phyloP scores from a whole-genome alignment of 371 early-diverging fungal species.

The Syncephalastrum monosporum region DNA sequence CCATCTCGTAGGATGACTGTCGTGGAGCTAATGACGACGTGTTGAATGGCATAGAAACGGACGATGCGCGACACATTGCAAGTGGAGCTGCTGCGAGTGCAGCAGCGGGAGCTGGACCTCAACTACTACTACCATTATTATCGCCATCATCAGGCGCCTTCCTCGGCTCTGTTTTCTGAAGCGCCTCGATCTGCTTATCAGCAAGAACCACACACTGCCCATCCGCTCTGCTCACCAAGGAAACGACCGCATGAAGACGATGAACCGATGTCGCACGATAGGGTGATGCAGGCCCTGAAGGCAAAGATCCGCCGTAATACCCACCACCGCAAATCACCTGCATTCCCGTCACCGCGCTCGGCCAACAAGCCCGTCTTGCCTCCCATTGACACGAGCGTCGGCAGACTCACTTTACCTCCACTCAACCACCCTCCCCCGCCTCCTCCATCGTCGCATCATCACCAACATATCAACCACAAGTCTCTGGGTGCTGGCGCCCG shows the following conservation, averaged over 20 bases:
- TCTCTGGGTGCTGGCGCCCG: conserved; percentile 24
- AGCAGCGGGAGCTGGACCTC: conserved; percentile 37
- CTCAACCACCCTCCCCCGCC: conserved; percentile 7
- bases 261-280: conserved; percentile 26
- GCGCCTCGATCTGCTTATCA: too few relatives aligned
- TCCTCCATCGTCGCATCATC: not conserved
- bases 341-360: conserved; percentile 30
- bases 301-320: conserved; percentile 31
- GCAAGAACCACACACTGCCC: conserved; percentile 33
- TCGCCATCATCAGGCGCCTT: conserved; percentile 18
- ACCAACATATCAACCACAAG: not conserved
- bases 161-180: conserved; percentile 22
- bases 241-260: conserved; percentile 5
- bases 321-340: not conserved
- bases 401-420: conserved; percentile 7
- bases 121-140: conserved; percentile 25
- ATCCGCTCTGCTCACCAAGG: conserved; percentile 32
- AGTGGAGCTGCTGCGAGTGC: conserved; percentile 40
- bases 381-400: conserved; percentile 37
- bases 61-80: conserved; percentile 37
- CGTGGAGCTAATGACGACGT: not conserved
- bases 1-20: not conserved
- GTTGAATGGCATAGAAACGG: conserved; percentile 26
- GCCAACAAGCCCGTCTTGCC: conserved; percentile 34
- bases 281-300: conserved; percentile 40